phyloP scores from a whole-genome alignment of 768 basidiomycete genomes.

The Suillus discolor region DNA sequence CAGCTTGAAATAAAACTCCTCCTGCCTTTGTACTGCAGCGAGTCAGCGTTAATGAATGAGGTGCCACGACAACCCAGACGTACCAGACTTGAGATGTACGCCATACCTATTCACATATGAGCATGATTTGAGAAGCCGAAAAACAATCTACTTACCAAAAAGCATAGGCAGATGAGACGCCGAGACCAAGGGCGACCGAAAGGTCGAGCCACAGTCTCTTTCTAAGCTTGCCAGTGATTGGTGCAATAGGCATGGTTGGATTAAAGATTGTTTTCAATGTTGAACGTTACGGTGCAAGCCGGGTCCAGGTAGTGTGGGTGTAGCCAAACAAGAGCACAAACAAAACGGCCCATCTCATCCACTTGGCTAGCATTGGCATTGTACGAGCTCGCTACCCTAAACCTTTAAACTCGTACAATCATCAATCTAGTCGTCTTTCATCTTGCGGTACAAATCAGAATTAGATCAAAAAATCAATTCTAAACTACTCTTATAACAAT shows the following conservation, averaged over 20 bases:
- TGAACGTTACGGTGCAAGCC: constrained; percentile 31
- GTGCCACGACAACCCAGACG: constrained; percentile 30
- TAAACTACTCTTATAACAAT: constrained; percentile 1
- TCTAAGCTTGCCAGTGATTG: constrained; percentile 92
- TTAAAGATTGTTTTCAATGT: constrained; percentile 21
- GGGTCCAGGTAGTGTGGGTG: constrained; percentile 16
- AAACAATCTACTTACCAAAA: constrained; percentile 70
- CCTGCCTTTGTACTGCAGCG: constrained; percentile 74
- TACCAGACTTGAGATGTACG: constrained; percentile 72
- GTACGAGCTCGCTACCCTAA: not conserved
- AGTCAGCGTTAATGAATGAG: constrained; percentile 13
- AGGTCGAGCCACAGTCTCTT: constrained; percentile 91
- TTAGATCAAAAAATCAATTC: constrained; percentile 12
- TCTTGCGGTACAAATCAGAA: constrained; percentile 7
- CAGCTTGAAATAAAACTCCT: constrained; percentile 84
- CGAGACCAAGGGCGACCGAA: constrained; percentile 73
- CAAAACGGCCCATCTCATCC: constrained; percentile 22
- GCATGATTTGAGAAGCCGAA: constrained; percentile 21
- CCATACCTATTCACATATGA: constrained; percentile 67
- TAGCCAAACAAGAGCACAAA: constrained; percentile 36
- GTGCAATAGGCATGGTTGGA: constrained; percentile 75
- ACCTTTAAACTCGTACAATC: not conserved
- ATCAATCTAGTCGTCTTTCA: constrained; percentile 4
- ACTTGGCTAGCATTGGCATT: constrained; percentile 15
- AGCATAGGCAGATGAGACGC: constrained; percentile 69